Conservation (phyloP, 768 basidiomycete species). For the Kwoniella shandongensis region DNA sequence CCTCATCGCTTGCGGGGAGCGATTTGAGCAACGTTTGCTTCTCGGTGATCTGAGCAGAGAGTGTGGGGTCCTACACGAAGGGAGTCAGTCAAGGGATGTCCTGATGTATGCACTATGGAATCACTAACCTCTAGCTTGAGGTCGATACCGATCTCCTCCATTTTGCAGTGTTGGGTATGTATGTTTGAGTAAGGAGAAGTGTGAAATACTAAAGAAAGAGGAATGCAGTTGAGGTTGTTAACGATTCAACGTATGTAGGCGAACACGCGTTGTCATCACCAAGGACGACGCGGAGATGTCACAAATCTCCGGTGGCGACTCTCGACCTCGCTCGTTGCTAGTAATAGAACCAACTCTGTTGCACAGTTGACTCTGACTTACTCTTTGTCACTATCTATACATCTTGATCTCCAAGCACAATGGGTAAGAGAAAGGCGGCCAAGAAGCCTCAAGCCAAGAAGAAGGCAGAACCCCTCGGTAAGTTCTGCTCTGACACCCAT, state of each 20-base stretch:
- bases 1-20: constrained; percentile 71
- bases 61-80: constrained; percentile 73
- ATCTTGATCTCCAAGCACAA: constrained; percentile 11
- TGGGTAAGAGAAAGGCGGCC: constrained; percentile 53
- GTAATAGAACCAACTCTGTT: not conserved
- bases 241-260: constrained; percentile 1
- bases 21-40: constrained; percentile 84
- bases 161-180: constrained; percentile 9
- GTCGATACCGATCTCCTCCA: constrained; percentile 35
- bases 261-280: not conserved
- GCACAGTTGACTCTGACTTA: not conserved
- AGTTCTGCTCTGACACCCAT: not conserved
- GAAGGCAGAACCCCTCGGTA: constrained; percentile 24
- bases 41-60: constrained; percentile 81
- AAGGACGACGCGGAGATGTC: constrained; percentile 4
- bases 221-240: not conserved
- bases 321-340: not conserved
- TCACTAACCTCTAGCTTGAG: constrained; percentile 30
- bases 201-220: not conserved
- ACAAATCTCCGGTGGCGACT: constrained; percentile 5
- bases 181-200: constrained; percentile 4
- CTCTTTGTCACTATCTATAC: not conserved
- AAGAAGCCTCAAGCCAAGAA: constrained; percentile 44
- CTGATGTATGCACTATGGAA: not conserved
- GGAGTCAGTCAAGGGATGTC: not conserved